Conservation (phyloP, 768 basidiomycete genomes). For the Mycena crocata region DNA sequence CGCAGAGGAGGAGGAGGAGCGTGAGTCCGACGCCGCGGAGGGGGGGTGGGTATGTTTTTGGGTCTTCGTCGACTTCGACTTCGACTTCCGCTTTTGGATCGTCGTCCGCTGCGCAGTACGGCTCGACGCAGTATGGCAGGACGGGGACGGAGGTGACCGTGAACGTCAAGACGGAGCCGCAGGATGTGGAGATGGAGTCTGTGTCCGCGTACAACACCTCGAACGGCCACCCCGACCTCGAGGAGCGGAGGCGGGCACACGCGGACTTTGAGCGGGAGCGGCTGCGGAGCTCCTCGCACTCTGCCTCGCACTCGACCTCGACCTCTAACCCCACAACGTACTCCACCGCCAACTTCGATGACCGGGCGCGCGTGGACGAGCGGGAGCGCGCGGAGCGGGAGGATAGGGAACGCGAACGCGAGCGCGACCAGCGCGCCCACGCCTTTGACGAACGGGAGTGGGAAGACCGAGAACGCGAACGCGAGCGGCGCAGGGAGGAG, state of each 20-base stretch:
- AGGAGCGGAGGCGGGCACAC: too few species aligned
- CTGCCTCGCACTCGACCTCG: too few species aligned
- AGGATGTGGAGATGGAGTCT: not conserved
- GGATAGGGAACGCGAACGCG: too few species aligned
- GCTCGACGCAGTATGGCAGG: too few species aligned
- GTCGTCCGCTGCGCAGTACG: too few species aligned
- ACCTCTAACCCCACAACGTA: too few species aligned
- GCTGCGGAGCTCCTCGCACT: too few species aligned
- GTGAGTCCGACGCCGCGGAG: not conserved
- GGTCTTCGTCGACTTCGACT: not conserved
- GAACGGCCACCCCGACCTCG: not conserved
- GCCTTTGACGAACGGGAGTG: not conserved
- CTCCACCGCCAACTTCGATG: too few species aligned
- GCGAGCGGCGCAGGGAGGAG: not conserved
- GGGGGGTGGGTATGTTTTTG: not conserved
- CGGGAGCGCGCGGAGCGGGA: not conserved
- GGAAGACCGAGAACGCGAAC: not conserved
- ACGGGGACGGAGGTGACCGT: too few species aligned
- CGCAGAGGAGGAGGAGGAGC: constrained; percentile 2
- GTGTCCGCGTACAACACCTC: not conserved
- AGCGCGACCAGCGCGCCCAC: too few species aligned
- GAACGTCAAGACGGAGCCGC: too few species aligned
- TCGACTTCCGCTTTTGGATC: not conserved
- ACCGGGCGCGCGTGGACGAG: not conserved
- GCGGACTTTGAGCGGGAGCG: too few species aligned